Conservation (phyloP, 306 rosid species). For the Carpinus viminea region DNA sequence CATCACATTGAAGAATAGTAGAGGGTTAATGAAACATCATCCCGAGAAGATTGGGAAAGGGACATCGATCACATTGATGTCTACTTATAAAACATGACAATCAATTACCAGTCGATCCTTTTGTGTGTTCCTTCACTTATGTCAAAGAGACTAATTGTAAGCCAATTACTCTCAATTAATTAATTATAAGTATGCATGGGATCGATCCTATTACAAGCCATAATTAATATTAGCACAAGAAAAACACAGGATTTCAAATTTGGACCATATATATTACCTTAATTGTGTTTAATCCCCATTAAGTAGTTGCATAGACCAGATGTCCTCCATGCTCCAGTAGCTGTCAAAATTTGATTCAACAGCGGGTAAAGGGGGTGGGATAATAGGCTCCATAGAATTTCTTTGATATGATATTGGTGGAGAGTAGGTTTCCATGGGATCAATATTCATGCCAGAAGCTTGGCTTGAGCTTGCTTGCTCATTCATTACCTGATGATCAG, state of each 20-base stretch:
- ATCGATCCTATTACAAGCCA: conserved; percentile 39
- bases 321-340: conserved; percentile 91
- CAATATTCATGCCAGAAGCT: conserved; percentile 28
- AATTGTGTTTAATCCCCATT: conserved; percentile 44
- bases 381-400: conserved; percentile 36
- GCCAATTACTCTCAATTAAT: conserved; percentile 6
- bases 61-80: background rate
- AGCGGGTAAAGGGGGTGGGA: conserved; percentile 24
- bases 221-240: conserved; percentile 8
- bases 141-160: conserved; percentile 27
- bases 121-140: conserved; percentile 14
- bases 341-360: conserved; percentile 32
- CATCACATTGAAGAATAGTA: too few relatives aligned
- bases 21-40: background rate
- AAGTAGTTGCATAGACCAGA: conserved; percentile 92
- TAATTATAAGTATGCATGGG: background rate
- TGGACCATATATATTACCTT: background rate
- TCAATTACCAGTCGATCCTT: conserved; percentile 1
- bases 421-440: conserved; percentile 50
- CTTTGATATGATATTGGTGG: conserved; percentile 30
- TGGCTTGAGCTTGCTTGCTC: conserved; percentile 53
- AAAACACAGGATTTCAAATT: conserved; percentile 18
- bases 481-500: conserved; percentile 22
- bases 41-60: background rate
- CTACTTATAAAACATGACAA: background rate